Conservation (phyloP, 2,329 filamentous ascomycete genomes). For the Calycina marina region DNA sequence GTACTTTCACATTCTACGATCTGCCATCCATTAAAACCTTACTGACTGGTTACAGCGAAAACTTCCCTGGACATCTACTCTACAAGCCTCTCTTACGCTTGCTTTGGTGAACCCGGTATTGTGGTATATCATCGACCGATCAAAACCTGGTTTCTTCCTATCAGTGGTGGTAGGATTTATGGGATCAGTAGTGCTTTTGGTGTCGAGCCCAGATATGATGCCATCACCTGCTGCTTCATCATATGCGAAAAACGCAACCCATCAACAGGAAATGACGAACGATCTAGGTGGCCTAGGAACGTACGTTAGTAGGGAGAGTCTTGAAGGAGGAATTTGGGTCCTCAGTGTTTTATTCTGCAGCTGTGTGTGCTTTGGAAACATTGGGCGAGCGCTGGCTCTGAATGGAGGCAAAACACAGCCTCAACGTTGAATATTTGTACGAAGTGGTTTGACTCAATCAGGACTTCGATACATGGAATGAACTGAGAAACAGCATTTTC, state of each 20-base stretch:
- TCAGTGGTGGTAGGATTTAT: constrained; percentile 58
- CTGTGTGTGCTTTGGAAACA: constrained; percentile 90
- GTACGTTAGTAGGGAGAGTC: constrained; percentile 43
- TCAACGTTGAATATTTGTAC: too few species aligned
- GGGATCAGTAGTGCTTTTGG: constrained; percentile 61
- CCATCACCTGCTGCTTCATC: constrained; percentile 40
- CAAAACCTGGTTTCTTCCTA: constrained; percentile 68
- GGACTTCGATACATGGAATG: too few species aligned
- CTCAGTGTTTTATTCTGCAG: constrained; percentile 89
- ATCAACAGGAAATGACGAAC: constrained; percentile 6
- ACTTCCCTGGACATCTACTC: constrained; percentile 82
- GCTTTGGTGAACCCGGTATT: constrained; percentile 83
- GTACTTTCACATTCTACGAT: constrained; percentile 37
- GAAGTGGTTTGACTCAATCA: too few species aligned
- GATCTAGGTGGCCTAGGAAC: constrained; percentile 28
- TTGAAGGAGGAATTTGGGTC: constrained; percentile 75
- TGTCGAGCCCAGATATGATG: constrained; percentile 64
- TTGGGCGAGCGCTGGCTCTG: constrained; percentile 61
- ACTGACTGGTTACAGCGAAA: constrained; percentile 44
- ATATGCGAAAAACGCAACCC: constrained; percentile 7
- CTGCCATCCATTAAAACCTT: neutral
- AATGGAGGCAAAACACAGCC: constrained; percentile 2
- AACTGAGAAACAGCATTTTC: too few species aligned
- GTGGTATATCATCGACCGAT: constrained; percentile 94
- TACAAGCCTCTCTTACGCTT: constrained; percentile 83